Conservation (phyloP, 2,329 filamentous ascomycete species). For the Bipolaris victoriae region DNA sequence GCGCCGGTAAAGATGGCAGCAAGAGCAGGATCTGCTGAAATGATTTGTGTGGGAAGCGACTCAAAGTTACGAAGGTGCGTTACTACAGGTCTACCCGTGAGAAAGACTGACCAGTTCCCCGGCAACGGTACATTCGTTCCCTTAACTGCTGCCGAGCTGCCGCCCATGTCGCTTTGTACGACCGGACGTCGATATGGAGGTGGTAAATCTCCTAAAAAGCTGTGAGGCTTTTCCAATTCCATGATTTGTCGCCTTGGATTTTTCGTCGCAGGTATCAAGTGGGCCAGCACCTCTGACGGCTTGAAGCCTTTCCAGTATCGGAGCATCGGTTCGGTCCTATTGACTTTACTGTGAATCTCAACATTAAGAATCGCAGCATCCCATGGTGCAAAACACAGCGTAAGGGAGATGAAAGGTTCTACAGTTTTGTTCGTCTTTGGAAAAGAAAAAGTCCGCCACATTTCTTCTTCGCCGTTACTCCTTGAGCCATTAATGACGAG, state of each 20-base stretch:
- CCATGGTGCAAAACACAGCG: slow-evolving; percentile 17
- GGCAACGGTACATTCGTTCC: slow-evolving; percentile 5
- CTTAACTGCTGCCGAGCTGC: slow-evolving; percentile 1
- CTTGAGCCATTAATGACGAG: no score
- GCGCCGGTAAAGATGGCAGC: slow-evolving; percentile 11
- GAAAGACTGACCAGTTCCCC: slow-evolving; percentile 9
- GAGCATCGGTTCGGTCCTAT: slow-evolving; percentile 10
- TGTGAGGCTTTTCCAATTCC: slow-evolving; percentile 7
- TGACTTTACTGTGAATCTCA: slow-evolving; percentile 1
- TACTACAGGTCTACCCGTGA: slow-evolving; percentile 4
- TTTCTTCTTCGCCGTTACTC: no score
- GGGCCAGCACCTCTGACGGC: neutral
- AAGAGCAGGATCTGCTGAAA: slow-evolving; percentile 15
- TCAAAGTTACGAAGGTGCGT: neutral
- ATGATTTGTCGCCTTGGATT: slow-evolving; percentile 2
- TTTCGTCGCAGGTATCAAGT: neutral
- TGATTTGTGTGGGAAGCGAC: neutral
- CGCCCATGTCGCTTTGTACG: slow-evolving; percentile 9
- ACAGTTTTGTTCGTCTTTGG: no score
- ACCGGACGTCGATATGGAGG: slow-evolving; percentile 3
- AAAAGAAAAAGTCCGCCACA: no score
- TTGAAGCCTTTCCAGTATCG: neutral
- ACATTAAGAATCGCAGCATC: slow-evolving; percentile 11
- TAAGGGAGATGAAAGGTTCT: no score
- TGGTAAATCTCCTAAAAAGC: neutral